Evolutionary conservation across 2,329 filamentous ascomycete genomes (phyloP), one percentile per base, ranked within the genome.

Genomic region (Xylaria sp.): DNA sequence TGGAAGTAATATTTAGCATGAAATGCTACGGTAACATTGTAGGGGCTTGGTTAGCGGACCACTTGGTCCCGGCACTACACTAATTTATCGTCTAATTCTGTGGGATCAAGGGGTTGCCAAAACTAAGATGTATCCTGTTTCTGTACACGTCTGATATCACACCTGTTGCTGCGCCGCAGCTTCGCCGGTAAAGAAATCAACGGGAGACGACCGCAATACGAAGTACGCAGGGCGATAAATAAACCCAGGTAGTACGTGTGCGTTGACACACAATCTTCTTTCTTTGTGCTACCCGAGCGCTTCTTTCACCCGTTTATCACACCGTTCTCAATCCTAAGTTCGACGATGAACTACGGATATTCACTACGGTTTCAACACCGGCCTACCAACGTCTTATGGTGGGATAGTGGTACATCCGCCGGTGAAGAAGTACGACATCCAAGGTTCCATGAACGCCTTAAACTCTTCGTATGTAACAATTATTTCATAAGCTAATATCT

Each of bases 341-440:
- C 40, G 25, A 54, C 25, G 23, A 53, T 62, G 47, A 27, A 3
- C 54, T 32, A 54, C 27, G 44, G 6, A 51, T 25, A 16, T 51
- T n/a, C 44, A 55, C 21, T 32, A 44, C 35, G 6, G 25, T 21
- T 23, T 48, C 32, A 1, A 51, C n/a, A 53, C 53, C 13, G 3
- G 16, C 23, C 51, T n/a, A 65, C 62, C 18, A 35, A 51, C 32
- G 54, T 53, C 35, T 40, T 51, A 59, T 65, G 62, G 62, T 65
- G 62, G 62, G 21, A 51, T 51, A 60, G 44, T 42, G 35, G 18
- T 53, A 53, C 12, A 53, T 21, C 29, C 16, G n/a, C 2, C 60
- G 3, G 32, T 32, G 54, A 65, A 23, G 23, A 60, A 25, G 42
- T 65, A 54, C 32, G 27, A 60, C 44, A 47, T 51, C 2, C 27